Base-by-base conservation (phyloP, 306 rosid species). In the Corylus avellana region DNA sequence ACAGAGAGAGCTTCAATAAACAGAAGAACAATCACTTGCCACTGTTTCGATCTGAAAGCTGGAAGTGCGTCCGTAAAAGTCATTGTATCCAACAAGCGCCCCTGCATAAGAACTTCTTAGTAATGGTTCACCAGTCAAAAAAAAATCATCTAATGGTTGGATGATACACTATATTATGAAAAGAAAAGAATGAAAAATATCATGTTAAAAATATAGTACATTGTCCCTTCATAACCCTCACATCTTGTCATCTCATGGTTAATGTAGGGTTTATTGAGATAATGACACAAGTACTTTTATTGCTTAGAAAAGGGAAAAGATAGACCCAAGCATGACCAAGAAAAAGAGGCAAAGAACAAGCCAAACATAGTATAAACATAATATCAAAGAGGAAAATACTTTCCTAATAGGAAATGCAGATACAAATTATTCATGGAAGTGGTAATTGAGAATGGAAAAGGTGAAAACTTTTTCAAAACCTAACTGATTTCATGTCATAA, bases 21-120 rank as follows among this genome's bases (percentile, higher is more conserved):
- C 83, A 95, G 81, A 85, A 95, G 97, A 84, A 69, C 86, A 12
- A 93, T 77, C 86, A 91, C 91, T 83, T 91, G 95, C 98, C 98
- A 95, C 75, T 95, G 98, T 81, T 90, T 95, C 81, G 81, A 84
- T 84, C 92, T 89, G 86, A 93, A 89, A 79, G 93, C 92, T 62
- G 98, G 98, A 78, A 92, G 83, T 4, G 98, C 91, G 17, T 95
- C 96, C 63, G 83, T 74, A 81, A 90, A 91, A n/a, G 98, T 85
- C 97, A 92, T 92, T 16, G 98, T 92, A 56, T 86, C 97, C 89
- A 95, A 78, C 87, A 95, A 81, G 74, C 84, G 75, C 32, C 81
- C 92, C 98, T 95, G 83, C 37, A 63, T 51, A 85, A 39, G 77
- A 80, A 61, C 58, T 9, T 62, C 59, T 32, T 4, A 68, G 83